A percentile compares a stretch with the other conserved stretches of the same genome.
Evolutionary conservation across 306 rosid genomes (phyloP).

Genomic region (Delonix regia): DNA sequence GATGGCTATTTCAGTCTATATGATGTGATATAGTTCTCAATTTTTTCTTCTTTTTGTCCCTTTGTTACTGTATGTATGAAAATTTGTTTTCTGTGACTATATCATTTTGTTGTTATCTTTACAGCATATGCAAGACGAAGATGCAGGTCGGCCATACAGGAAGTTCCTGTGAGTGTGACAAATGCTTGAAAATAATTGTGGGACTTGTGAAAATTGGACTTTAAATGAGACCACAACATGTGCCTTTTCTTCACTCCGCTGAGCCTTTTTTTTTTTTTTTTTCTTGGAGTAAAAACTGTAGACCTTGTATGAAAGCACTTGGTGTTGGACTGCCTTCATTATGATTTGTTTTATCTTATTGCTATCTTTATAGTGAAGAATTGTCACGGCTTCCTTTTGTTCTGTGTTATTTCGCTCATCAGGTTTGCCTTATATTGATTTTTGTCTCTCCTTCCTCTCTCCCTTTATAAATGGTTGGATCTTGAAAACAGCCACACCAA

Average conservation of each 20-base stretch:
- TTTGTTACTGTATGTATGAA: not conserved
- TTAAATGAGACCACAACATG: not conserved
- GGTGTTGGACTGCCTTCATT: not conserved
- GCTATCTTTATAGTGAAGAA: not conserved
- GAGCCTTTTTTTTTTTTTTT: not conserved
- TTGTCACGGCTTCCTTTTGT: not conserved
- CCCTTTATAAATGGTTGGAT: too few relatives aligned
- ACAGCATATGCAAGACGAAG: conserved; percentile 27
- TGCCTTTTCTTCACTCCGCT: not conserved
- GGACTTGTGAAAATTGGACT: not conserved
- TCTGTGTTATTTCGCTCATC: not conserved
- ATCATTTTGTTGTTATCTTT: not conserved
- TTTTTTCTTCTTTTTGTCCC: not conserved
- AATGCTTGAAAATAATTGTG: conserved; percentile 18
- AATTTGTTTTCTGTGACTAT: not conserved
- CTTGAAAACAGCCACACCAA: not conserved
- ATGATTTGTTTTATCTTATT: not conserved
- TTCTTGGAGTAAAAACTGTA: not conserved
- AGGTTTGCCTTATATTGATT: too few relatives aligned
- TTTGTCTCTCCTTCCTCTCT: too few relatives aligned
- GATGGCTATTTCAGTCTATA: not conserved
- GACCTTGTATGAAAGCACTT: conserved; percentile 6
- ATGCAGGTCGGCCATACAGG: conserved; percentile 16
- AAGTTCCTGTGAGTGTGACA: conserved; percentile 12
- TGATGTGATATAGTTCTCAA: not conserved